Percentiles rank a stretch among this genome's conserved stretches.
phyloP scores from a whole-genome alignment of 108 stramenopile species.

The Cyclostephanos invisitatus region DNA sequence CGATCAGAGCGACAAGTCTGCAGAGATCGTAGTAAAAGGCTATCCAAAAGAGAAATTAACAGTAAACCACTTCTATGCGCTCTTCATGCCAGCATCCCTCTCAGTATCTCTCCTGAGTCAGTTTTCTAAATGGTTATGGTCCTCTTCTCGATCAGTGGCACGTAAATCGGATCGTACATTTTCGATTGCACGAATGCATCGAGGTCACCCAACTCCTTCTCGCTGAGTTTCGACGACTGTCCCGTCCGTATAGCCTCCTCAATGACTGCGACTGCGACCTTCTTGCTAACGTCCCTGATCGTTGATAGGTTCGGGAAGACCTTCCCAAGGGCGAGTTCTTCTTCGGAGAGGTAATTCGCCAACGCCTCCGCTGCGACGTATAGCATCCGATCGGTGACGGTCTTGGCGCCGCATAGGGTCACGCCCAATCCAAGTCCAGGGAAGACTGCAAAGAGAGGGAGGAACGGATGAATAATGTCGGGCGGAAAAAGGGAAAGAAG shows the following conservation, averaged over 20 bases:
- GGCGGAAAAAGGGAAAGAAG: constrained; percentile 6
- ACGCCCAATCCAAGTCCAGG: constrained; percentile 91
- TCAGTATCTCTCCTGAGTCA: no score
- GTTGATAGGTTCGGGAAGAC: constrained; percentile 84
- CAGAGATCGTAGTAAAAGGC: no score
- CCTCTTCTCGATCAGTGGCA: constrained; percentile 82
- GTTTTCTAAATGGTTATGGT: constrained; percentile 38
- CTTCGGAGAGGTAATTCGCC: constrained; percentile 77
- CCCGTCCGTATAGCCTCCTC: constrained; percentile 82
- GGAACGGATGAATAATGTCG: not conserved
- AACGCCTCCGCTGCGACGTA: constrained; percentile 89
- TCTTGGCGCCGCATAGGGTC: constrained; percentile 81
- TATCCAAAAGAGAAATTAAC: no score
- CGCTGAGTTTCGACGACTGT: constrained; percentile 60
- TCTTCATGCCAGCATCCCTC: no score
- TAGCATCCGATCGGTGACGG: constrained; percentile 88
- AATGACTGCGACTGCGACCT: constrained; percentile 87
- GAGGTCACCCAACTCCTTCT: constrained; percentile 62
- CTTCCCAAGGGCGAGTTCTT: constrained; percentile 79
- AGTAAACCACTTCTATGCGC: no score
- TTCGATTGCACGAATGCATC: constrained; percentile 68
- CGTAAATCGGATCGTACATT: constrained; percentile 90
- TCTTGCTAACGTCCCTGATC: constrained; percentile 88
- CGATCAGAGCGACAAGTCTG: no score
- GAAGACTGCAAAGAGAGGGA: constrained; percentile 32